Conservation (phyloP, 2,329 filamentous ascomycete species). For the Colletotrichum chlorophyti region DNA sequence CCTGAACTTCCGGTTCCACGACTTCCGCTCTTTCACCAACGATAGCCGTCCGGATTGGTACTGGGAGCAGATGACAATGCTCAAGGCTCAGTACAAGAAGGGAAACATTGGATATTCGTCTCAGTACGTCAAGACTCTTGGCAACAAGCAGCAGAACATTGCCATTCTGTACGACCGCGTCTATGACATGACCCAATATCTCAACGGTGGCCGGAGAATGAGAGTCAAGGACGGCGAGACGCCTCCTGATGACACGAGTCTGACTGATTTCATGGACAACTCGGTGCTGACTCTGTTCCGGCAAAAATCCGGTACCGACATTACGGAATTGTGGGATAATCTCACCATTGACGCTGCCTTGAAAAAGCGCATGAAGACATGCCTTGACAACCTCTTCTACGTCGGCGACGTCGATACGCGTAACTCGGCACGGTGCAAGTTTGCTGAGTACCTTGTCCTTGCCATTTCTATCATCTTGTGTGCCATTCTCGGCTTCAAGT, state of each 20-base stretch:
- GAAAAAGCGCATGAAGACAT: slow-evolving; percentile 76
- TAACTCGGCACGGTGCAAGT: slow-evolving; percentile 83
- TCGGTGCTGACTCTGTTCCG: slow-evolving; percentile 80
- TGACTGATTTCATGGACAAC: slow-evolving; percentile 82
- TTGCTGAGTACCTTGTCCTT: slow-evolving; percentile 88
- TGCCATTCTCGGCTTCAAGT: slow-evolving; percentile 90
- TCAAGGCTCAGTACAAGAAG: slow-evolving; percentile 83
- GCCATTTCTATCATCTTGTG: slow-evolving; percentile 83
- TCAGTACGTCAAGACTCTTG: slow-evolving; percentile 76
- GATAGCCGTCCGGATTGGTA: slow-evolving; percentile 92
- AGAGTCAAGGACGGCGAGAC: slow-evolving; percentile 61
- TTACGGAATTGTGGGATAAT: slow-evolving; percentile 82
- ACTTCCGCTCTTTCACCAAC: slow-evolving; percentile 86
- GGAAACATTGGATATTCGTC: slow-evolving; percentile 86
- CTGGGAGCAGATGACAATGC: slow-evolving; percentile 80
- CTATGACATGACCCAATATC: slow-evolving; percentile 89
- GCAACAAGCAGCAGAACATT: slow-evolving; percentile 67
- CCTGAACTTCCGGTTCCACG: slow-evolving; percentile 81
- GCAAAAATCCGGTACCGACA: slow-evolving; percentile 75
- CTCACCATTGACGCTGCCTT: slow-evolving; percentile 64
- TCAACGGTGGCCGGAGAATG: slow-evolving; percentile 74
- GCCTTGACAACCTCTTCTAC: slow-evolving; percentile 94
- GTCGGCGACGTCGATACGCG: slow-evolving; percentile 91
- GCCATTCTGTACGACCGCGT: slow-evolving; percentile 81
- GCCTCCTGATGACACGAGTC: slow-evolving; percentile 50